Base-by-base conservation (phyloP, 805 yeast genomes). In the Wickerhamiella hasegawae region DNA sequence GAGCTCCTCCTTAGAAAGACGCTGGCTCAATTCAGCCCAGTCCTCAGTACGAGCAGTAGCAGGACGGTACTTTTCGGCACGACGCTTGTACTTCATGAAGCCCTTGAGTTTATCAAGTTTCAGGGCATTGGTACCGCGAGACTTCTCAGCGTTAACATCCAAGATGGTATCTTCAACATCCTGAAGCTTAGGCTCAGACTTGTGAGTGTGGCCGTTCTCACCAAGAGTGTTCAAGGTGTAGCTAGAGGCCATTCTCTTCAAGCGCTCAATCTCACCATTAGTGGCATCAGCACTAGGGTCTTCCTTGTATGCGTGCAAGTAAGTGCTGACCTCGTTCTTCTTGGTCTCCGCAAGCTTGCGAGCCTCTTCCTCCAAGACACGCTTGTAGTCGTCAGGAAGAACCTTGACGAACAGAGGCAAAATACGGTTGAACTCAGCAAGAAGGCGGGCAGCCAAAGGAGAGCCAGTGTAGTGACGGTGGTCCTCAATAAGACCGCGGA, bases 381-480 rank as follows among this genome's bases (percentile, higher is more conserved):
- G 72, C 68, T 82, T 83, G 66, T 87, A 87, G 58, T 87, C 98
- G 37, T 63, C 61, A 29, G 98, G 97, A 53, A 90, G 71, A 22
- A 85, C 94, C 65, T 85, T 87, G 44, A 87, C 94, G 51, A 87
- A 85, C 42, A 85, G 69, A 30, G 85, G 82, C 54, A 87, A 65
- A 55, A 80, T 70, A 48, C 93, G 70, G 69, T 85, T 82, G 68
- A 90, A 87, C 59, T 85, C 85, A 43, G 63, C 67, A 63, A 87
- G 68, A 43, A 90, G 70, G 40, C 78, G 69, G 47, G 73, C 79
- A 34, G 97, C 95, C 44, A 90, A 69, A 53, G 78, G 87, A 29
- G 97, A 87, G 23, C 76, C 79, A 37, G 98, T 87, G 71, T 80
- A 84, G 56, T 84, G 94, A 50, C 84, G 76, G 59, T 90, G 97